Evolutionary conservation across 116 monocot species (phyloP).

Genomic region (Papilionanthe hybrid): DNA sequence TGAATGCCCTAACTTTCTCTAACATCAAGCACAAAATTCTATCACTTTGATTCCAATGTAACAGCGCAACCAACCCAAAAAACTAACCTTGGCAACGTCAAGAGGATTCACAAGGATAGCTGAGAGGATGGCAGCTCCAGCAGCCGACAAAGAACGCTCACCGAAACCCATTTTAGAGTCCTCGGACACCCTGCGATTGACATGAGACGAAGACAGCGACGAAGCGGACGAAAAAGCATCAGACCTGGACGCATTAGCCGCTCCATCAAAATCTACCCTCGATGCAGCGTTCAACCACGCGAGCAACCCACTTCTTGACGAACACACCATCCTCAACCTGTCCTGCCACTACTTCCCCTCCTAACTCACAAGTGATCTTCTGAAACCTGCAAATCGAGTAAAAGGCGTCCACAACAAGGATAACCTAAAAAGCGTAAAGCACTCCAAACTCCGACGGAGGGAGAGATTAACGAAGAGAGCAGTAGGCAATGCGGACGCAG

Average conservation of each 20-base stretch:
- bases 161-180: slow-evolving; percentile 44
- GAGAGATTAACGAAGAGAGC: not conserved
- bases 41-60: not conserved
- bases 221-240: slow-evolving; percentile 4
- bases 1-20: not conserved
- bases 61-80: not conserved
- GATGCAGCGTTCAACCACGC: slow-evolving; percentile 42
- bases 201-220: slow-evolving; percentile 10
- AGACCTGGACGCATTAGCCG: slow-evolving; percentile 7
- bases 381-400: not conserved
- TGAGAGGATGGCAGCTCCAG: slow-evolving; percentile 81
- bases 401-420: not conserved
- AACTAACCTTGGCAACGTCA: slow-evolving; percentile 78
- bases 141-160: slow-evolving; percentile 74
- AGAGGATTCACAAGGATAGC: slow-evolving; percentile 87
- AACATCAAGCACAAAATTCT: not conserved
- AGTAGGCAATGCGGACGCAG: too few species aligned
- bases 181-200: not conserved
- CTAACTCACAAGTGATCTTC: not conserved
- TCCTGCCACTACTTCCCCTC: not conserved
- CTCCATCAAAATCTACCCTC: slow-evolving; percentile 32
- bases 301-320: slow-evolving; percentile 20
- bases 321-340: slow-evolving; percentile 17
- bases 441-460: not conserved
- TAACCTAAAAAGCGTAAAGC: not conserved